These are phyloP conservation scores for Mrakia frigida DNA, from an alignment of 768 basidiomycete genomes.

Conservation along the genomic window DNA sequence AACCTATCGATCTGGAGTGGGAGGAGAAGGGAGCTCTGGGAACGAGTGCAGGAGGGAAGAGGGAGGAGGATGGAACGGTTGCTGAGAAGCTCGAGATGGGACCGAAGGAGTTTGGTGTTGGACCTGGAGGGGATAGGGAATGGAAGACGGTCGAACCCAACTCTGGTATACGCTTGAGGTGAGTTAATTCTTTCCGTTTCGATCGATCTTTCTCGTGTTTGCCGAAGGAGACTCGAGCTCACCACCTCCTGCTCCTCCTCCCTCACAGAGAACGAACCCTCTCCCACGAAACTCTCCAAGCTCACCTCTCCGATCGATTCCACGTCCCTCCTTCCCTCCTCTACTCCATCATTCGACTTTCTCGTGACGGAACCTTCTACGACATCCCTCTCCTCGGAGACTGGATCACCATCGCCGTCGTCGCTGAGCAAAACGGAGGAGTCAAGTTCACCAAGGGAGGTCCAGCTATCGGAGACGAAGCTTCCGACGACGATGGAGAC, in stretches of 20 bases:
- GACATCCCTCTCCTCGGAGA: slow-evolving; percentile 88
- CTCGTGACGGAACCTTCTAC: slow-evolving; percentile 73
- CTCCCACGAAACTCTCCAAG: slow-evolving; percentile 70
- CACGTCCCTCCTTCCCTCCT: slow-evolving; percentile 82
- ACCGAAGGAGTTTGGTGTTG: slow-evolving; percentile 62
- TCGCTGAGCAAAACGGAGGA: slow-evolving; percentile 75
- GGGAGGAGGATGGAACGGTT: slow-evolving; percentile 47
- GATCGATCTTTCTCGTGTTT: not conserved
- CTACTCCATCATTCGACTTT: slow-evolving; percentile 75
- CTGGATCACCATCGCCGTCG: slow-evolving; percentile 92
- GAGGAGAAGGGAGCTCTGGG: slow-evolving; percentile 8
- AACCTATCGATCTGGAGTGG: not conserved
- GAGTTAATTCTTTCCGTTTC: slow-evolving; percentile 42
- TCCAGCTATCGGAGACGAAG: slow-evolving; percentile 26
- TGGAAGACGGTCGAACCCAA: slow-evolving; percentile 84
- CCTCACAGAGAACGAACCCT: slow-evolving; percentile 61
- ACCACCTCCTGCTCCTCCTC: not conserved
- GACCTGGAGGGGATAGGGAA: slow-evolving; percentile 64
- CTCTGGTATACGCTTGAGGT: slow-evolving; percentile 80
- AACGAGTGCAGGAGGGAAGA: not conserved
- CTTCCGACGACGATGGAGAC: slow-evolving; percentile 49
- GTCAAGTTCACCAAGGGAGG: slow-evolving; percentile 56
- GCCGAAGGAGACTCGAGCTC: slow-evolving; percentile 17
- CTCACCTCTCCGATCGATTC: slow-evolving; percentile 74
- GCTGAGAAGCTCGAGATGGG: slow-evolving; percentile 73